Conservation (phyloP, 768 basidiomycete genomes). For the Pulveroboletus sp. region DNA sequence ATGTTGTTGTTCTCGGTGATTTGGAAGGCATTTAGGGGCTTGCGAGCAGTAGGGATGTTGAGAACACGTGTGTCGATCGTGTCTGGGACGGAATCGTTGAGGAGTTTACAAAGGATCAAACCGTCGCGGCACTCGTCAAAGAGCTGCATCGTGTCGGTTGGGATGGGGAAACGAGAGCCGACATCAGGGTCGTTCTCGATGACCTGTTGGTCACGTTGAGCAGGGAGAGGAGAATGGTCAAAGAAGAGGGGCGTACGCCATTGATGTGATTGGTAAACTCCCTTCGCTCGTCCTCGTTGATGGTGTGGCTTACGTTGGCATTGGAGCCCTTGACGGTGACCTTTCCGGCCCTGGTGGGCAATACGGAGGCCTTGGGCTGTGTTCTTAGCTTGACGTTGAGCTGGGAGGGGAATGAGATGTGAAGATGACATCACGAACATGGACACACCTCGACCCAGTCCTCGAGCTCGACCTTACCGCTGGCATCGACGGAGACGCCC, state of each 20-base stretch:
- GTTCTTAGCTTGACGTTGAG: constrained; percentile 78
- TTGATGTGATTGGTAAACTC: constrained; percentile 99
- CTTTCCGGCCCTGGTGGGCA: constrained; percentile 75
- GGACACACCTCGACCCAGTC: constrained; percentile 92
- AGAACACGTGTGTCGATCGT: constrained; percentile 98
- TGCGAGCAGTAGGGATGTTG: constrained; percentile 79
- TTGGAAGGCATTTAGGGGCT: constrained; percentile 95
- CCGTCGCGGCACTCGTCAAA: constrained; percentile 98
- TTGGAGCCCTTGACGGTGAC: constrained; percentile 94
- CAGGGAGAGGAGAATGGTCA: neutral
- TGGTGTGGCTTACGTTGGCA: constrained; percentile 93
- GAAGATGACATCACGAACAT: constrained; percentile 21
- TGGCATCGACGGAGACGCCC: constrained; percentile 89
- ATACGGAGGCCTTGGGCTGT: constrained; percentile 42
- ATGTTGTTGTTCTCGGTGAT: constrained; percentile 99
- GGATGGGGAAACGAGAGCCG: constrained; percentile 80
- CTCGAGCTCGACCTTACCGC: constrained; percentile 94
- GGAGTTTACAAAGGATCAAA: constrained; percentile 94
- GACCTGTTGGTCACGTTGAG: constrained; percentile 50
- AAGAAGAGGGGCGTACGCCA: constrained; percentile 49
- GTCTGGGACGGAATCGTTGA: constrained; percentile 99
- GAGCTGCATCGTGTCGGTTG: constrained; percentile 95
- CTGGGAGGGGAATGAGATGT: constrained; percentile 34
- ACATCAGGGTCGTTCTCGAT: constrained; percentile 90
- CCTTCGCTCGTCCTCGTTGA: constrained; percentile 93